Evolutionary conservation across 2,329 filamentous ascomycete genomes (phyloP).

Genomic region (Leptodontidium sp.): DNA sequence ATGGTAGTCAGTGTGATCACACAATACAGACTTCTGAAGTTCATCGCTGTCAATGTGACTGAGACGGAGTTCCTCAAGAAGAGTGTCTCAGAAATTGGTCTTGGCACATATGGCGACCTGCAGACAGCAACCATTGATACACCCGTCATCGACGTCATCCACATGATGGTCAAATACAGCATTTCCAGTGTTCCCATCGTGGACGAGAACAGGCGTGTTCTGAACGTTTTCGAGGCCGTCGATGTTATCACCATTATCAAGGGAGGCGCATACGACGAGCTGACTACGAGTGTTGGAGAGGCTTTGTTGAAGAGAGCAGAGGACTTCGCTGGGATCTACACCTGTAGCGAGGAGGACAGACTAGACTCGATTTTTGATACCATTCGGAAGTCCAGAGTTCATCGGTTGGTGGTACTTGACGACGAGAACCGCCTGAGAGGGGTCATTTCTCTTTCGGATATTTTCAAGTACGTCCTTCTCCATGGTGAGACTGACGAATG

Average conservation of each 20-base stretch:
- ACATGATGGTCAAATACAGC: conserved; percentile 89
- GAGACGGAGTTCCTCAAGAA: conserved; percentile 88
- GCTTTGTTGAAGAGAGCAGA: conserved; percentile 86
- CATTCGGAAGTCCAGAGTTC: conserved; percentile 91
- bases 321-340: conserved; percentile 96
- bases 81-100: conserved; percentile 80
- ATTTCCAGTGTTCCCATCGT: conserved; percentile 96
- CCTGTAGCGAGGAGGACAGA: conserved; percentile 89
- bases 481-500: conserved; percentile 53
- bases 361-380: conserved; percentile 97
- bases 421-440: conserved; percentile 87
- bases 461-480: conserved; percentile 91
- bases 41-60: conserved; percentile 92
- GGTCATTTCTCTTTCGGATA: conserved; percentile 93
- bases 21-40: conserved; percentile 98
- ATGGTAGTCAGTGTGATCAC: conserved; percentile 97
- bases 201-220: conserved; percentile 76
- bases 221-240: conserved; percentile 98
- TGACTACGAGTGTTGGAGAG: conserved; percentile 86
- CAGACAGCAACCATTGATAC: conserved; percentile 88
- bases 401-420: conserved; percentile 91
- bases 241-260: conserved; percentile 97
- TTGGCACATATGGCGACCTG: conserved; percentile 85
- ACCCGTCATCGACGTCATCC: conserved; percentile 92
- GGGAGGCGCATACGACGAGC: conserved; percentile 89